Evolutionary conservation across 2,329 filamentous ascomycete species (phyloP), one percentile per base, ranked within the genome.

Genomic region (Coniochaeta prunicola): DNA sequence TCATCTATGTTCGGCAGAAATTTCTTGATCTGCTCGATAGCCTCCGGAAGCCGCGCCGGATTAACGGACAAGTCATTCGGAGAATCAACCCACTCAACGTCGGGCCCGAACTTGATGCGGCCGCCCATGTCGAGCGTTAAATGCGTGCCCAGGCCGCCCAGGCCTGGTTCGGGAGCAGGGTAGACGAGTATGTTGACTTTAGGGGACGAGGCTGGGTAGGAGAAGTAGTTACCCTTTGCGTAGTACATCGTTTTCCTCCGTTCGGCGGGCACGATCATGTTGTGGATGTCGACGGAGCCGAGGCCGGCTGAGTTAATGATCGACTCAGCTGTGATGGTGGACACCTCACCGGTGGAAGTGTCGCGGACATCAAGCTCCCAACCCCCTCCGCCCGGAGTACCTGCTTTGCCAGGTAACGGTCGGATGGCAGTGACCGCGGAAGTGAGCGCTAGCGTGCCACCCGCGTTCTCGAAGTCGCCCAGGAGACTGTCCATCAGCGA

Each of bases 191-290:
- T 90, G 1, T 74, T 77, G 12, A 92, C 85, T 31, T 67, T 70
- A 0, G 91, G 92, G 1, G 69, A 68, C 0, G 86, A 83, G 1
- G 84, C 77, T 0, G 81, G 74, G 76, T 97, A 97, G 31, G 88
- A 89, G 76, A 96, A 97, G 77, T 99, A 99, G 61, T 91, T 93
- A 0, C 94, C 94, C 76, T 99, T 99, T 60, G 93, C 93, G 74
- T 89, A 97, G 77, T 84, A 90, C 5, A 91, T 82, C 26, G 73
- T 81, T 40, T 77, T 76, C 56, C 85, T 85, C 5, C 81, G 74
- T 0, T 76, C 71, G 0, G 75, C 65, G 0, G 87, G 85, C 0
- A 91, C 79, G 38, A 97, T 83, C 82, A 92, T 87, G 75, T 97
- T 99, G 68, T 89, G 88, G 50, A 97, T 77, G 24, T 76, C 76